Evolutionary conservation across 1,139 yeast species (phyloP), one percentile per base, ranked within the genome.

Genomic region (Geotrichum bryndzae): DNA sequence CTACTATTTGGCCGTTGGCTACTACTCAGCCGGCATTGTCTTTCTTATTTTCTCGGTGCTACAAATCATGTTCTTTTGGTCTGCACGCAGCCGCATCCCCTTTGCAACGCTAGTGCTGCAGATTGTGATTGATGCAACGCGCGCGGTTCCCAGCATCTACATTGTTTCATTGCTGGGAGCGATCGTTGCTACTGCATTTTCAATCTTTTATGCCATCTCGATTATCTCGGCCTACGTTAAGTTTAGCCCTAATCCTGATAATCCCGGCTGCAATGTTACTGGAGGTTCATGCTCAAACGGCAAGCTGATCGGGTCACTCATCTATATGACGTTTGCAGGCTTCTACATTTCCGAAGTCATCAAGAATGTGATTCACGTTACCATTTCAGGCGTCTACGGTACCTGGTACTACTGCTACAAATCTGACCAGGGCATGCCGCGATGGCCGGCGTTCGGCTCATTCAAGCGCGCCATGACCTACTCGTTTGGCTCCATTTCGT

Each of bases 401-500:
- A 84, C 95, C 4, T 91, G 97, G 97, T 91, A 90, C 75, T 91
- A 88, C 73, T 79, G 88, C 72, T 82, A 90, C 54, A 82, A 81
- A 66, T 82, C 91, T 1, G 92, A 87, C 70, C 88, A 87, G 69
- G 96, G 96, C 3, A 80, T 86, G 78, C 96, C 96, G 46, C 82
- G 76, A 68, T 83, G 83, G 77, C 96, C 96, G 10, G 95, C 96
- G 0, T 74, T 85, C 62, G 92, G 96, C 6, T 87, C 97, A 1
- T 84, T 92, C 67, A 86, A 84, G 70, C 82, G 96, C 68, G 90
- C 96, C 1, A 76, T 90, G 77, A 88, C 96, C 1, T 89, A 87
- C 72, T 88, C 95, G 51, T 88, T 91, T 72, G 97, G 98, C 0
- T 89, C 97, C 2, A 87, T 92, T 61, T 87, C 96, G 71, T 88